Evolutionary conservation across 2,329 filamentous ascomycete species (phyloP), one percentile per base, ranked within the genome.

Genomic region (Didymella sp.): DNA sequence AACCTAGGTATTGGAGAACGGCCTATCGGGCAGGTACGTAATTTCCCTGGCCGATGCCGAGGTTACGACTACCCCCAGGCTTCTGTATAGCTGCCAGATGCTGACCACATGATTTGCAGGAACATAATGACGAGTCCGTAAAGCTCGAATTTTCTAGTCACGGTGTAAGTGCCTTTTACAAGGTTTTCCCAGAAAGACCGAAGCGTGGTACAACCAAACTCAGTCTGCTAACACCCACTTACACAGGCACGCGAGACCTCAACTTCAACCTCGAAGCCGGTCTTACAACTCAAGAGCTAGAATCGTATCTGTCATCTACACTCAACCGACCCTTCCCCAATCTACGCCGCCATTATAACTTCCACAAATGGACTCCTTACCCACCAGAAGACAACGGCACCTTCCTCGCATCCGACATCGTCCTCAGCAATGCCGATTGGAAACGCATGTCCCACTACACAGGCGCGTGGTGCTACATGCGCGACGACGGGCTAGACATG

Each of bases 401-500:
- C 15, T 17, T n/a, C 15, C 31, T 35, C 31, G 6, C 3, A 6
- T 17, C 56, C 6, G 54, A 59, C 13, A 28, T 55, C 6, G 47
- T 17, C 4, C 21, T 72, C 7, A 31, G 33, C 2, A 70, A 69
- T 33, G 48, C 59, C 4, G 52, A 59, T 6, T 64, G 59, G 31
- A 13, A 12, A 2, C 37, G 35, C 27, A 67, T 69, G 12, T 27
- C 22, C 2, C n/a, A 30, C 28, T 55, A 44, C 3, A 3, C 4
- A 1, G 28, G 27, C 13, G 1, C 22, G 0, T 25, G 53, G 1
- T 48, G 33, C 0, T 73, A 62, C 64, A 69, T 67, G 61, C 51
- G 49, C 5, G 69, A 66, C 41, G 51, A 54, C 3, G 54, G 60
- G 17, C 49, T 73, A 2, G 58, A 69, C 38, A 66, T 63, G 42